These are phyloP conservation scores for Petasospora rhodanensis DNA, from an alignment of 1,139 yeast species.

Conservation along the genomic window DNA sequence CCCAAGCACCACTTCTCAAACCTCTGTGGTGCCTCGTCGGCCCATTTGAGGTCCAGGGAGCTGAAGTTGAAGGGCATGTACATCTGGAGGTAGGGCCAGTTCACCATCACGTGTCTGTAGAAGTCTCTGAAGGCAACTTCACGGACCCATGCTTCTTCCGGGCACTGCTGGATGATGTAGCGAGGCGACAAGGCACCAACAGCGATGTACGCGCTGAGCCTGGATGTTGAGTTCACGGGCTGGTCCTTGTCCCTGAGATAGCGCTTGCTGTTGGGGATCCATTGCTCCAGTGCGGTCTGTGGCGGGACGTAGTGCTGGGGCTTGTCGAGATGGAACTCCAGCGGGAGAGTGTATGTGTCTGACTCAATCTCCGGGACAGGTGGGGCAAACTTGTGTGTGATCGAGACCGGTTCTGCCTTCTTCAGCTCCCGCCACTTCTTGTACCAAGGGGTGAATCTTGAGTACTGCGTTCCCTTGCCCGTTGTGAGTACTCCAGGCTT, in stretches of 20 bases:
- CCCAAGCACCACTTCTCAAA: conserved; percentile 49
- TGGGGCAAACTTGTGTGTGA: conserved; percentile 8
- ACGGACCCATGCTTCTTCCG: conserved; percentile 41
- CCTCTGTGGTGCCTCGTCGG: conserved; percentile 33
- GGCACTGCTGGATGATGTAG: conserved; percentile 31
- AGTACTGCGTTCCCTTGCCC: conserved; percentile 42
- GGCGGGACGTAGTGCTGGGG: background rate
- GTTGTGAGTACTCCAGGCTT: conserved; percentile 41
- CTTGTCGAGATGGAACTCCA: conserved; percentile 9
- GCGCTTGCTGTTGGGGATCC: conserved; percentile 22
- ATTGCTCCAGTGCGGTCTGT: conserved; percentile 26
- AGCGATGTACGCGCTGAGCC: conserved; percentile 42
- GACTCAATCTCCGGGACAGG: conserved; percentile 11
- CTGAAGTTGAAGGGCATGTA: conserved; percentile 44
- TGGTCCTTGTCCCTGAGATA: conserved; percentile 20
- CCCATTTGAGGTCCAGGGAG: conserved; percentile 39
- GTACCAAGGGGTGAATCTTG: conserved; percentile 53
- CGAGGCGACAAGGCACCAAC: conserved; percentile 45
- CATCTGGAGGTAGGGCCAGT: conserved; percentile 51
- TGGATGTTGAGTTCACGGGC: conserved; percentile 32
- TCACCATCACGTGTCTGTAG: conserved; percentile 43
- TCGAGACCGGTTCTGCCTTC: conserved; percentile 9
- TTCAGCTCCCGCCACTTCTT: conserved; percentile 39
- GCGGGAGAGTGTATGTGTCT: conserved; percentile 9
- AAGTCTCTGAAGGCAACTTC: conserved; percentile 59